Percentiles rank a stretch among this genome's conserved stretches.
phyloP scores from a whole-genome alignment of 768 basidiomycete species.

The Filobasidium floriforme region DNA sequence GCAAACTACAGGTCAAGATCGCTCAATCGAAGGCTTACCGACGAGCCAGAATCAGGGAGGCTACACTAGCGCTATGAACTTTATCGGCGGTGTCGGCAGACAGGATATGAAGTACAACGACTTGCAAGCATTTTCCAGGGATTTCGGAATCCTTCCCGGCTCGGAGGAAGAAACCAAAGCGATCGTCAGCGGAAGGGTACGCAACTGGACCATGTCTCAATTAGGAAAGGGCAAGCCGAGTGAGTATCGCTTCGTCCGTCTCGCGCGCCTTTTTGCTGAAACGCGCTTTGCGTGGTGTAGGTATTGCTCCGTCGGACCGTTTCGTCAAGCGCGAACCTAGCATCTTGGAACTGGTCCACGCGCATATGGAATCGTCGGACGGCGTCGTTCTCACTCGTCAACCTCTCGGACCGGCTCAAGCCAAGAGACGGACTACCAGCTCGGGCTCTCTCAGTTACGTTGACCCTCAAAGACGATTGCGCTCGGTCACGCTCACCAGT shows the following conservation, averaged over 20 bases:
- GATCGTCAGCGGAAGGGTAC: background rate
- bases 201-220: slow-evolving; percentile 1
- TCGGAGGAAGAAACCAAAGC: background rate
- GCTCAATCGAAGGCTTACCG: too few relatives aligned
- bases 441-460: background rate
- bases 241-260: background rate
- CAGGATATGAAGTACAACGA: too few relatives aligned
- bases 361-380: background rate
- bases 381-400: background rate
- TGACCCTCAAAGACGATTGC: background rate
- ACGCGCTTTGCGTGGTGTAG: background rate
- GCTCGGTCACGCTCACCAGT: slow-evolving; percentile 1
- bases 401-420: background rate
- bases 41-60: too few relatives aligned
- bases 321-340: slow-evolving; percentile 4
- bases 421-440: background rate
- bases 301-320: background rate
- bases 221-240: slow-evolving; percentile 4
- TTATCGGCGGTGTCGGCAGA: too few relatives aligned
- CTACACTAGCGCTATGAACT: too few relatives aligned
- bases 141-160: background rate
- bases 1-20: too few relatives aligned
- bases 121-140: too few relatives aligned
- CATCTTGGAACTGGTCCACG: slow-evolving; percentile 4
- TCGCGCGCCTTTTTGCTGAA: background rate